Evolutionary conservation across 176 grass and related monocot genomes (phyloP), one percentile per base, ranked within the genome.

Genomic region (Aegilops speltoides): DNA sequence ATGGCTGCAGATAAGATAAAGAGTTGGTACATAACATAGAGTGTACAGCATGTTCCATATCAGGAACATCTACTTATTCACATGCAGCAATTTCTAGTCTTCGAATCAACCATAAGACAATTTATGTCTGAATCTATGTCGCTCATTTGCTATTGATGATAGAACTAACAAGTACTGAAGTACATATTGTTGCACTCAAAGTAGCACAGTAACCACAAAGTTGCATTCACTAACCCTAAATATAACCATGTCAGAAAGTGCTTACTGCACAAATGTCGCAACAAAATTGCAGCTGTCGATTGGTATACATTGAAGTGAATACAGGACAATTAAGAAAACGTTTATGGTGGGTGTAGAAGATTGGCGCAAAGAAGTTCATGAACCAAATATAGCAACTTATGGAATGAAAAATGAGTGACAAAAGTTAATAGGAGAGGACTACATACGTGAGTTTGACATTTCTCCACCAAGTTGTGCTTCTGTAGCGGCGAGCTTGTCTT

Each of bases 391-490:
- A 16, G 48, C 17, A 52, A 52, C 48, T 52, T 1, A 52, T 52
- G 48, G 48, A 57, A 57, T 19, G 17, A 57, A 7, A 57, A 57
- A 20, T 4, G 54, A 3, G 19, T 57, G 17, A 2, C 2, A 57
- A 57, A 57, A 57, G 0, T 57, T 57, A 20, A 57, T 20, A 20
- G 54, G 54, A 57, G 19, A 22, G 54, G 54, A 5, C 31, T 13
- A 80, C 97, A 43, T 94, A 99, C 97, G 92, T 90, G 62, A 96
- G 94, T 73, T 96, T 96, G 64, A 99, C 92, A 82, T 96, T 96
- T 90, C 85, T 86, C 97, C 97, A 99, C 94, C 97, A 96, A 28
- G 74, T 56, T 32, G 92, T 99, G 68, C 68, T 99, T 86, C 94
- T 89, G 77, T 89, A 99, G 33, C 97, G 90, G 13, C 97, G 97